Percentiles rank a stretch among this genome's conserved stretches.
Conservation (phyloP, 805 yeast species). For the Starmerella lactis-condensi region DNA sequence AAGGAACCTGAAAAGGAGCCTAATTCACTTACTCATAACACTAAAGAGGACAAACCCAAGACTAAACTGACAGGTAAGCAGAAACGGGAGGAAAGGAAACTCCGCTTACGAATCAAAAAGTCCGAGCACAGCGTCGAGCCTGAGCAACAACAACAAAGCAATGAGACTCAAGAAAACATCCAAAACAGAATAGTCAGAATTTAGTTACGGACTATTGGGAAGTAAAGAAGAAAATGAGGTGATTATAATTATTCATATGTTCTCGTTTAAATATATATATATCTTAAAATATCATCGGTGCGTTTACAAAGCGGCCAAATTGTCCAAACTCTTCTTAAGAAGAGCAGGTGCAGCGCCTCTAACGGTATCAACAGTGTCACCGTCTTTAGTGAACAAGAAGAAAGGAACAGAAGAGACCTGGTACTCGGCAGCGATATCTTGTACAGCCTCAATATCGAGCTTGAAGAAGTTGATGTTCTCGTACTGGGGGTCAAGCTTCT, state of each 20-base stretch:
- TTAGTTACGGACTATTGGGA: no score
- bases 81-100: slow-evolving; percentile 1
- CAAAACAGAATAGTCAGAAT: no score
- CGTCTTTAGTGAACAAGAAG: slow-evolving; percentile 60
- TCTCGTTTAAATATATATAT: no score
- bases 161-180: no score
- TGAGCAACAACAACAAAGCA: no score
- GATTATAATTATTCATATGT: no score
- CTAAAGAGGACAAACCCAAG: not conserved
- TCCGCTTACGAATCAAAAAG: not conserved
- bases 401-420: slow-evolving; percentile 53
- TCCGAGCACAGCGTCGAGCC: no score
- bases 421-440: slow-evolving; percentile 50
- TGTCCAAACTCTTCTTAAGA: slow-evolving; percentile 45
- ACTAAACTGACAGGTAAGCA: slow-evolving; percentile 1
- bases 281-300: no score
- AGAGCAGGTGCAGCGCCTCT: slow-evolving; percentile 68
- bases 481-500: slow-evolving; percentile 39
- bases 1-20: not conserved
- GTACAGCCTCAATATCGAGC: slow-evolving; percentile 77
- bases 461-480: slow-evolving; percentile 58
- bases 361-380: slow-evolving; percentile 58
- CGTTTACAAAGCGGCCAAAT: slow-evolving; percentile 19
- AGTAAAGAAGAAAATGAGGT: no score
- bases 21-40: not conserved